Base-by-base conservation (phyloP, 768 basidiomycete genomes). In the Obba rivulosa region DNA sequence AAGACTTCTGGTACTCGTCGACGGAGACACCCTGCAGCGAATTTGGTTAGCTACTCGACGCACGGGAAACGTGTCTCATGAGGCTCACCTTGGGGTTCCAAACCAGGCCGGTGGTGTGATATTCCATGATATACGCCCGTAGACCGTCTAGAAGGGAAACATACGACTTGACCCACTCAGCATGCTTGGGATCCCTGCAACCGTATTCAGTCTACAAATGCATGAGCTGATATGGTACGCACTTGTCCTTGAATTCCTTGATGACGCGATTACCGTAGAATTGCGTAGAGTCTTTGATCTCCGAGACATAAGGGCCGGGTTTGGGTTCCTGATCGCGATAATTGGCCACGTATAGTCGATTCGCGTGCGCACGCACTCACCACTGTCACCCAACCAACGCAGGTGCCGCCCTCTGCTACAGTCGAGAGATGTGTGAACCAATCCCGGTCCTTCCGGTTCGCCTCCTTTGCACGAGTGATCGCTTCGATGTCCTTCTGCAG, bases 231-330 rank as follows among this genome's bases (percentile, higher is more conserved):
- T n/a, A n/a, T 34, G 11, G 53, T 2, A 62, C 87, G 49, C 51
- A 92, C 95, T 90, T 91, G 7, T 91, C 89, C 65, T 92, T 98
- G 75, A 78, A 91, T 54, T 94, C 91, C 66, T 92, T 91, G 67
- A 92, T 83, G 40, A 98, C 78, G 50, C 84, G 81, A 66, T 96
- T 91, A 1, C 83, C 84, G 64, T 92, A 98, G 69, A 91, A 99
- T 60, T 80, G 76, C 10, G 85, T 79, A 3, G 88, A 80, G 21
- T 97, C 92, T 66, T 88, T 94, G 66, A 87, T 78, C 42, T 93
- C 90, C 16, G 66, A 71, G n/a, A 97, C 73, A 54, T 77, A 85
- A 21, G 86, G 79, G 4, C 76, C 89, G 1, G 95, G 95, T 62
- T 88, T 91, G 7, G 81, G 77, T 70, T 90, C 73, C 74, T 78